Evolutionary conservation across 441 rosid species (phyloP), one percentile per base, ranked within the genome.

Genomic region (Euphorbia corollata): DNA sequence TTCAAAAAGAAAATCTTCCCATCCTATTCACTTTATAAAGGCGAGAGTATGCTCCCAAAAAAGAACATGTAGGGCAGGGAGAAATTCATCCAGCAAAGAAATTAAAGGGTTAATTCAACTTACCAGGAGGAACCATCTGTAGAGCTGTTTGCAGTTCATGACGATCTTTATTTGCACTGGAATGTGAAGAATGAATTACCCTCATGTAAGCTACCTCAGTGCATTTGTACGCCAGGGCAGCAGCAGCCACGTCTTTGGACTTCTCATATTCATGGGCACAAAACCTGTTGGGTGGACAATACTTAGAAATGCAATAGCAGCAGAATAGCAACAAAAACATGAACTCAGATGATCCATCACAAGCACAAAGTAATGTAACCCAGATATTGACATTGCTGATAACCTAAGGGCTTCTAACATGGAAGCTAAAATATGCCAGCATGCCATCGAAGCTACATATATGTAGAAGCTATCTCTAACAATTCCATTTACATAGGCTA

Each of bases 191-290:
- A 82, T 87, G 83, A 65, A 91, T 80, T 41, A 92, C 99, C 77
- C 93, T 90, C 95, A 95, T 79, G 80, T 85, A 84, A 20, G 99
- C 98, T 69, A 82, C 90, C 83, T 95, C 98, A 83, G 79, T 84
- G 81, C 97, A 91, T 71, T 95, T 95, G 88, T 95, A 95, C 74
- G 98, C 96, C 80, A 95, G 79, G 59, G 98, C 87, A 79, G 99
- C 97, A 71, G 91, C 81, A 69, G 92, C 97, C 92, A 81, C 83
- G 63, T 91, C 92, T 81, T 86, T 90, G 63, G 78, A 79, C 80
- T 85, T 95, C 95, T 95, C 99, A 67, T 85, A 95, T 73, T 95
- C 99, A 62, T 82, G 89, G 72, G 98, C 98, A 79, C 96, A 90
- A 78, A 86, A 95, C 83, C 98, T 95, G 74, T 64, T 39, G 71